phyloP scores from a whole-genome alignment of 441 rosid genomes.

The Populus hybrid region DNA sequence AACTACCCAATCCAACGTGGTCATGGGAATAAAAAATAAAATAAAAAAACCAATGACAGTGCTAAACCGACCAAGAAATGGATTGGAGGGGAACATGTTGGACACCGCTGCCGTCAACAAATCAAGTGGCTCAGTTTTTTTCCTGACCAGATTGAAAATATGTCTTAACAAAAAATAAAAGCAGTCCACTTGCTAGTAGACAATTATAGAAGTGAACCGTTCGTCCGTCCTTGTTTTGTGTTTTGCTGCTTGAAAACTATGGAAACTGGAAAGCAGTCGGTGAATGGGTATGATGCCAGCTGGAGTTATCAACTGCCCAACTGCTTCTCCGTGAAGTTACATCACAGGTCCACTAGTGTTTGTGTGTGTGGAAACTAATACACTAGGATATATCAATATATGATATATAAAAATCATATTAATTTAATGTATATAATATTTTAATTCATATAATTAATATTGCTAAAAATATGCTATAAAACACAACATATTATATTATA shows the following conservation, averaged over 20 bases:
- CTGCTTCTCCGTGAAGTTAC: too few species aligned
- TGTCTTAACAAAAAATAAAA: neutral
- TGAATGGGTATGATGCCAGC: constrained; percentile 31
- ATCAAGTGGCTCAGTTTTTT: constrained; percentile 24
- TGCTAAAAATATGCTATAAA: too few species aligned
- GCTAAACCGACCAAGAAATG: constrained; percentile 30
- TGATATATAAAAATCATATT: too few species aligned
- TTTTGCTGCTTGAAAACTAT: neutral
- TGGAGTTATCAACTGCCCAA: constrained; percentile 2
- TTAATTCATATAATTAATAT: too few species aligned
- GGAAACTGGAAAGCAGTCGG: constrained; percentile 26
- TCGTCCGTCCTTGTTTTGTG: neutral
- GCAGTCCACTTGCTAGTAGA: neutral
- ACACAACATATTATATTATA: too few species aligned
- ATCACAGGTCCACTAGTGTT: too few species aligned
- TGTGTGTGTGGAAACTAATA: too few species aligned
- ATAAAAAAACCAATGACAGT: neutral
- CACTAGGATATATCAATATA: too few species aligned
- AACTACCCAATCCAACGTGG: constrained; percentile 24
- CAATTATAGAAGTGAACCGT: constrained; percentile 6
- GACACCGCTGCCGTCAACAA: constrained; percentile 22
- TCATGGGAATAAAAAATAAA: neutral
- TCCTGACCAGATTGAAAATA: constrained; percentile 4
- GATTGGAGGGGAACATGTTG: constrained; percentile 32
- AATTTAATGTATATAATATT: too few species aligned